Evolutionary conservation across 2,329 filamentous ascomycete species (phyloP).

Genomic region (Fusarium udum): DNA sequence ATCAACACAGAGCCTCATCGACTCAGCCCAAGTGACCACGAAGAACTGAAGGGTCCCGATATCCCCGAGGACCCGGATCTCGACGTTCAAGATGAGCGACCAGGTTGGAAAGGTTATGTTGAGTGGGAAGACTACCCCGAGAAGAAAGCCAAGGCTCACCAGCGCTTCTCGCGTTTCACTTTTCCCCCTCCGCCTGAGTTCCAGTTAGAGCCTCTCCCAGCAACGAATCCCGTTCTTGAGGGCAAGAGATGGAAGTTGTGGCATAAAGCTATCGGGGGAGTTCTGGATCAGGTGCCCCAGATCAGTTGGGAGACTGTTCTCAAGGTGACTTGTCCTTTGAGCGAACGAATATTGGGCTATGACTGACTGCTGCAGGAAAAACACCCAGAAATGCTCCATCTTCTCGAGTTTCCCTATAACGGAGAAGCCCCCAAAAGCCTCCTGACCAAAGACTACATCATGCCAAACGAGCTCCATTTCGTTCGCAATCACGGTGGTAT

Average conservation of each 20-base stretch:
- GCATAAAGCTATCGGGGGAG: conserved; percentile 59
- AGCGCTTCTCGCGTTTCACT: conserved; percentile 51
- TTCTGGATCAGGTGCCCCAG: conserved; percentile 59
- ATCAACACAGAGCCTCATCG: not conserved
- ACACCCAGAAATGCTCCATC: conserved; percentile 67
- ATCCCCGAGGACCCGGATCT: conserved; percentile 47
- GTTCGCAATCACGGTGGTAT: conserved; percentile 78
- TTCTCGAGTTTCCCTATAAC: conserved; percentile 71
- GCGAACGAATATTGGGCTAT: rapidly evolving
- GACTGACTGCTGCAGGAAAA: conserved; percentile 54
- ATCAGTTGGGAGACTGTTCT: conserved; percentile 66
- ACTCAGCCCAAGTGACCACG: not conserved
- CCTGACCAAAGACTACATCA: conserved; percentile 65
- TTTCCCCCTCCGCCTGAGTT: conserved; percentile 60
- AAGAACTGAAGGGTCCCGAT: not conserved
- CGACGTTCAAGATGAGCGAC: conserved; percentile 40
- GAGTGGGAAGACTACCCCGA: conserved; percentile 77
- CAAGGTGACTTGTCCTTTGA: conserved; percentile 24
- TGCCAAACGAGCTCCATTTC: conserved; percentile 67
- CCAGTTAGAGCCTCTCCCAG: conserved; percentile 63
- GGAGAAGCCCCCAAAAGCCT: conserved; percentile 69
- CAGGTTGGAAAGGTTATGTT: conserved; percentile 61
- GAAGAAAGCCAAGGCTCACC: conserved; percentile 68
- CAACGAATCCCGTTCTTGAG: conserved; percentile 65
- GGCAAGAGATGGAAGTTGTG: conserved; percentile 67